Conservation (phyloP, 208 protist species). For the Entamoeba moshkovskii region DNA sequence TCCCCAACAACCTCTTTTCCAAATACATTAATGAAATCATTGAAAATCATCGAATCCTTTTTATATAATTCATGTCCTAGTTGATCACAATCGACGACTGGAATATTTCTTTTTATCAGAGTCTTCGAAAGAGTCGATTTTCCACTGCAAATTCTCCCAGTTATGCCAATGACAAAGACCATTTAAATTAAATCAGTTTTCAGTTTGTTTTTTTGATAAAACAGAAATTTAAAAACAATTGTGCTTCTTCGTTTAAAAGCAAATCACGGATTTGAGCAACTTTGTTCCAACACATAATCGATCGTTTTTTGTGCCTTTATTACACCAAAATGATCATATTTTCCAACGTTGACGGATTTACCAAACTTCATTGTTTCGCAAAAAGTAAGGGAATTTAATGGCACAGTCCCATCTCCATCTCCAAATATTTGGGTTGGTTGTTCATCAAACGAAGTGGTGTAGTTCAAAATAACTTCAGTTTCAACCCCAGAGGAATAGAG, state of each 20-base stretch:
- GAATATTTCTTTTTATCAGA: not conserved
- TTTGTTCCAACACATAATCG: not conserved
- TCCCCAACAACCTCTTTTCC: not conserved
- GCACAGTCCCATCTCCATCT: not conserved
- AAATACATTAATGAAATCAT: not conserved
- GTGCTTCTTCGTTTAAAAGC: no score
- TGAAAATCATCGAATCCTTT: not conserved
- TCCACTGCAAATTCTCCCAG: not conserved
- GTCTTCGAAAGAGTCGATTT: not conserved
- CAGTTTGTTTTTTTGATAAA: no score
- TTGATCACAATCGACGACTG: not conserved
- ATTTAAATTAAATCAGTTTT: no score
- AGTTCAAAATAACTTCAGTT: not conserved
- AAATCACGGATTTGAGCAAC: no score
- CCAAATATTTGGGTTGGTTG: not conserved
- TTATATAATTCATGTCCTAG: not conserved
- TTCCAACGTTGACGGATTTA: not conserved
- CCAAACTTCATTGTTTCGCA: not conserved
- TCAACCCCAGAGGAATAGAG: not conserved
- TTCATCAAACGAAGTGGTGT: not conserved
- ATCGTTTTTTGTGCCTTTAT: not conserved
- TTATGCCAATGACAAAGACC: not conserved
- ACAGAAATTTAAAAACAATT: no score
- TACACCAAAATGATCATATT: not conserved
- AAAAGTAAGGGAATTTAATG: not conserved